Evolutionary conservation across 306 rosid genomes (phyloP).

Genomic region (Sicyos baderoa): DNA sequence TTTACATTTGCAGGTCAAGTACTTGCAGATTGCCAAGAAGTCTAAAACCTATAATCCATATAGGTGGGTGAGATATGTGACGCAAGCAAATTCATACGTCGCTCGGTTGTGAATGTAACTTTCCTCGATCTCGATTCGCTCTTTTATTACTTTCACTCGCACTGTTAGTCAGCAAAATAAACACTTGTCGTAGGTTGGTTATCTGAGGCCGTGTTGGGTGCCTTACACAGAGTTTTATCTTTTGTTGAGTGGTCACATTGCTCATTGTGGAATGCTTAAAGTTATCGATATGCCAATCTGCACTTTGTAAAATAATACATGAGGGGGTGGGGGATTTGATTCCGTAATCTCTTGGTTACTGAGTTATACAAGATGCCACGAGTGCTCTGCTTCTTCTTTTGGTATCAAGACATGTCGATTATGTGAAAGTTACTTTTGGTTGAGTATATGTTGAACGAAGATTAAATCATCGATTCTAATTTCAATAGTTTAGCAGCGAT

Average conservation of each 20-base stretch:
- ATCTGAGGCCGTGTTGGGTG: no score
- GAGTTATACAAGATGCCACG: no score
- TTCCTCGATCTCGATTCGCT: constrained; percentile 3
- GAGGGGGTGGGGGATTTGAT: no score
- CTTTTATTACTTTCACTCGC: constrained; percentile 1
- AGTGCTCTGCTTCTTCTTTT: no score
- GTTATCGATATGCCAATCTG: background rate
- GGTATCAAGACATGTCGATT: no score
- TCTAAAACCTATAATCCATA: constrained; percentile 56
- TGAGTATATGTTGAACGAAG: no score
- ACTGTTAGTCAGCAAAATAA: background rate
- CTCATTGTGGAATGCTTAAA: background rate
- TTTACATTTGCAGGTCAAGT: constrained; percentile 66
- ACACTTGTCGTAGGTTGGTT: background rate
- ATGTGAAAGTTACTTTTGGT: no score
- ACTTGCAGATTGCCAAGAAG: constrained; percentile 65
- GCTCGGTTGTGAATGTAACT: constrained; percentile 52
- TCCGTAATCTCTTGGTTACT: no score
- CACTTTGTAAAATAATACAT: no score
- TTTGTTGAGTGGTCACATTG: constrained; percentile 2
- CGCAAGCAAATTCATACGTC: constrained; percentile 68
- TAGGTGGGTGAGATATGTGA: constrained; percentile 90
- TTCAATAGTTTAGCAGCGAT: no score
- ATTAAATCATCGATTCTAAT: no score
- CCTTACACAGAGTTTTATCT: background rate